phyloP scores from a whole-genome alignment of 768 basidiomycete species.

The Nidularia sp. region DNA sequence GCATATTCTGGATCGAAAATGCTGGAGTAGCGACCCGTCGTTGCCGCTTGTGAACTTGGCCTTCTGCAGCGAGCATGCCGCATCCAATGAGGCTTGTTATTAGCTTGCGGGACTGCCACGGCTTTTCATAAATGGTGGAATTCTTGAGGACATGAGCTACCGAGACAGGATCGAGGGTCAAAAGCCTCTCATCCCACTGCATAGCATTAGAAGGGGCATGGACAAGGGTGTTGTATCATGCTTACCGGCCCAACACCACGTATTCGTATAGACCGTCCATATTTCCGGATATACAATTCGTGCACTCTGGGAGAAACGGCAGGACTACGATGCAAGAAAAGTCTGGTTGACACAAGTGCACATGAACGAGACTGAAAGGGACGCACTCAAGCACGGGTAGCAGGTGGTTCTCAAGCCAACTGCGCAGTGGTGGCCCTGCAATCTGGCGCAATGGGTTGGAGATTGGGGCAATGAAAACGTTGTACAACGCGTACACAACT shows the following conservation, averaged over 20 bases:
- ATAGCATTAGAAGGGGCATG: background rate
- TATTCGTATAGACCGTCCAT: constrained; percentile 69
- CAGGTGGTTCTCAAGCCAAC: constrained; percentile 53
- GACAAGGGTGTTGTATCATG: constrained; percentile 6
- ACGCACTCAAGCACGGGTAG: constrained; percentile 55
- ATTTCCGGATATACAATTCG: constrained; percentile 48
- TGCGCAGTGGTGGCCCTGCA: constrained; percentile 54
- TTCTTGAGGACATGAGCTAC: constrained; percentile 73
- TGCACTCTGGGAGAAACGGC: constrained; percentile 49
- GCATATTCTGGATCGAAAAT: constrained; percentile 76
- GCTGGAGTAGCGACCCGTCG: constrained; percentile 73
- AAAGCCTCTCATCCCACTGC: constrained; percentile 76
- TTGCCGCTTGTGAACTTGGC: constrained; percentile 75
- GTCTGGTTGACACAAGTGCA: background rate
- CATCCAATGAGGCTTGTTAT: constrained; percentile 79
- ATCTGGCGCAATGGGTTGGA: constrained; percentile 48
- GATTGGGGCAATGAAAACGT: constrained; percentile 23
- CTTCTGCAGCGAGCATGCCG: constrained; percentile 80
- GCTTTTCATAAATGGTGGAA: constrained; percentile 74
- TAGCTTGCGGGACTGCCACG: constrained; percentile 70
- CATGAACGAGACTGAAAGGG: background rate
- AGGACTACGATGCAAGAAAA: constrained; percentile 32
- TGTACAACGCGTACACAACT: constrained; percentile 21
- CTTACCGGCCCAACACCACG: constrained; percentile 67
- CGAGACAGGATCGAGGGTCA: constrained; percentile 78